phyloP scores from a whole-genome alignment of 176 grass and related monocot species.

The Carex scoparia region DNA sequence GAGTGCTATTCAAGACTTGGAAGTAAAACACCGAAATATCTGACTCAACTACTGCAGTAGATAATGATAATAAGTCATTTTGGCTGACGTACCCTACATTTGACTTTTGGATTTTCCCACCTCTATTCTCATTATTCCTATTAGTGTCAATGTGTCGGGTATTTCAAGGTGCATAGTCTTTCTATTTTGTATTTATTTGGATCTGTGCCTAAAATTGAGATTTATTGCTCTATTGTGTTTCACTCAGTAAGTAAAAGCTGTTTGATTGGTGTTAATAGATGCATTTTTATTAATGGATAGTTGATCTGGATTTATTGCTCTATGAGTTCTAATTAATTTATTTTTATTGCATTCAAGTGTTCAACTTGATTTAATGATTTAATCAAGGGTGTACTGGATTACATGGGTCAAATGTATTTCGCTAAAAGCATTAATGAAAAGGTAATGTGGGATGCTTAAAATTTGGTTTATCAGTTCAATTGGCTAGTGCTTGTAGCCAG shows the following conservation, averaged over 20 bases:
- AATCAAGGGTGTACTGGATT: not conserved
- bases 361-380: not conserved
- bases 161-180: not conserved
- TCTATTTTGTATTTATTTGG: not conserved
- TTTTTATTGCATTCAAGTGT: not conserved
- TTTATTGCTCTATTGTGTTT: not conserved
- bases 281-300: not conserved
- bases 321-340: not conserved
- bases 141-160: not conserved
- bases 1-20: not conserved
- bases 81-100: not conserved
- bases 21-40: not conserved
- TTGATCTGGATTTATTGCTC: not conserved
- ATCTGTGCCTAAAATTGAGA: not conserved
- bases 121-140: not conserved
- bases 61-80: constrained; percentile 1
- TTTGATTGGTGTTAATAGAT: not conserved
- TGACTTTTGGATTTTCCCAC: not conserved
- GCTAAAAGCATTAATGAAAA: not conserved
- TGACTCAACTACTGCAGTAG: too few species aligned
- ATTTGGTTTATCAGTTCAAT: not conserved
- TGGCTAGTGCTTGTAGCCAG: not conserved
- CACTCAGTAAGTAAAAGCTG: not conserved
- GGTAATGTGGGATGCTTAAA: not conserved
- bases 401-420: not conserved